phyloP scores from a whole-genome alignment of 495 filamentous ascomycete genomes.

The Xylaria scruposa region DNA sequence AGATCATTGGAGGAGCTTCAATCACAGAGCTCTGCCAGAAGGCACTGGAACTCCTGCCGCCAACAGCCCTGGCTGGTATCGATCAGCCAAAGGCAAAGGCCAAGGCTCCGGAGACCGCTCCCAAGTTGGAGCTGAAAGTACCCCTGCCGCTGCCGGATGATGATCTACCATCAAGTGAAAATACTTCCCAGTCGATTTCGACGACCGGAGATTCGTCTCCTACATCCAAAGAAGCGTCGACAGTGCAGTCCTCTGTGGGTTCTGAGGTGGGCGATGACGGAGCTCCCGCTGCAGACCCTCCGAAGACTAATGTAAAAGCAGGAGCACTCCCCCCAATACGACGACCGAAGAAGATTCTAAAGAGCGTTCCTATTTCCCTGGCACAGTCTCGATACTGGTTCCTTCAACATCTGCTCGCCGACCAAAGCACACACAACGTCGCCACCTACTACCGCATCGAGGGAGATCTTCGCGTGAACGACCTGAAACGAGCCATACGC shows the following conservation, averaged over 20 bases:
- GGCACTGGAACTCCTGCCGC: not conserved
- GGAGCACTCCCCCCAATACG: not conserved
- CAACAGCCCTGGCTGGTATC: not conserved
- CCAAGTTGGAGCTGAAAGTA: not conserved
- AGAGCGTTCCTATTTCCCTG: conserved; percentile 36
- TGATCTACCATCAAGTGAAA: not conserved
- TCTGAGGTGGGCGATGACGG: conserved; percentile 2
- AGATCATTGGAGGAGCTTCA: conserved; percentile 50
- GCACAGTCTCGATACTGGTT: conserved; percentile 59
- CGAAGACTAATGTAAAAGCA: not conserved
- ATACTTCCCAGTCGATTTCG: conserved; percentile 1
- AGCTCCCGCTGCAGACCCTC: not conserved
- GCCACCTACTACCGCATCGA: conserved; percentile 38
- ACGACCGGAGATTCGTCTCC: not conserved
- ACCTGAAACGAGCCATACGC: conserved; percentile 44
- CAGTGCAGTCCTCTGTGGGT: not conserved
- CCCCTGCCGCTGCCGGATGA: not conserved
- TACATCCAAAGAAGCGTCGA: not conserved
- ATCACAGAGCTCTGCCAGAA: conserved; percentile 32
- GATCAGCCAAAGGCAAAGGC: not conserved
- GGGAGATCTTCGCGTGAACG: conserved; percentile 34
- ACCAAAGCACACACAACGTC: conserved; percentile 47
- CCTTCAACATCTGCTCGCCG: conserved; percentile 38
- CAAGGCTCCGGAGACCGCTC: not conserved
- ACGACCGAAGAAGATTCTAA: conserved; percentile 3